Evolutionary conservation across 345 rosid species (phyloP), one percentile per base, ranked within the genome.

Genomic region (Camelina laxa): DNA sequence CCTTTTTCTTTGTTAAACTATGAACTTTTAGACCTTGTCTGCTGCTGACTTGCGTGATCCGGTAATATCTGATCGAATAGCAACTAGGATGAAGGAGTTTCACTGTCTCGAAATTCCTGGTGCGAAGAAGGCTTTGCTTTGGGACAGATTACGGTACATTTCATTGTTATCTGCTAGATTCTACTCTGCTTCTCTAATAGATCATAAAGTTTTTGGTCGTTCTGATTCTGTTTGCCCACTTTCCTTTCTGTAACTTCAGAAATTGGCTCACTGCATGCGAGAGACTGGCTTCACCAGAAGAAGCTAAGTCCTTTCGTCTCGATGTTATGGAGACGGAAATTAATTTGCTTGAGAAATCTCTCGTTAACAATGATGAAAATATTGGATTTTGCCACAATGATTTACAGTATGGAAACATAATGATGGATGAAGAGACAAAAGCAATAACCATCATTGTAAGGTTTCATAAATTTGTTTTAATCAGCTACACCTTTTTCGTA

Each of bases 381-480:
- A 65, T 87, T 24, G 92, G 89, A 22, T 95, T 90, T 79, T 95
- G 96, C 82, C 99, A 95, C 85, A 95, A 90, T 78, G 98, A 95
- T 84, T 81, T 92, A 62, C 98, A 92, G 73, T 95, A 88, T 75
- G 99, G 97, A n/a, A 95, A 95, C 85, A 88, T 95, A 64, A 95
- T 95, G 99, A 82, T 95, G 69, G 96, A 90, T 48, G 97, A 92
- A 81, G 87, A 80, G 73, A 85, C 97, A 36, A 90, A 80, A 85
- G 75, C 91, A 41, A 85, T 95, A 61, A 95, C 97, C 74, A 79
- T 95, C 79, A 92, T 95, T 71, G 98, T 92, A 79, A 88, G 93
- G 81, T 74, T 76, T 60, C 70, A 62, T 45, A 9, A 51, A 10
- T 42, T 33, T n/a, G 31, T 27, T 58, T 58, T 21, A 48, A 11